These are phyloP conservation scores for Aspergillus sojae DNA, from an alignment of 2,329 filamentous ascomycete genomes.

Conservation along the genomic window DNA sequence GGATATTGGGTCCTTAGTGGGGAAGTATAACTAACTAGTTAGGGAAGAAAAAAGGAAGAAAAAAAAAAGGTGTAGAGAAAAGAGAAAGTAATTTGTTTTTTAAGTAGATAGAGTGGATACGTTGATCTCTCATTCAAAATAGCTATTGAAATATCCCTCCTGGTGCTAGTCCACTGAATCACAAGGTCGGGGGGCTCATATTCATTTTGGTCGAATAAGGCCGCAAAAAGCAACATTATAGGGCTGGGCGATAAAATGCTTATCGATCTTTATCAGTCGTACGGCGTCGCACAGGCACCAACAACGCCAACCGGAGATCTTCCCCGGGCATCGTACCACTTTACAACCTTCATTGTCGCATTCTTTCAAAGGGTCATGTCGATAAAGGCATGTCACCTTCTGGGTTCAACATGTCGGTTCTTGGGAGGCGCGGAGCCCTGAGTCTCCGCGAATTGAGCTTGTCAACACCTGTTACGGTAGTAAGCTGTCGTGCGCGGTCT, in stretches of 20 bases:
- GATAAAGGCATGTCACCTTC: constrained; percentile 6
- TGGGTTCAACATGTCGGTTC: constrained; percentile 31
- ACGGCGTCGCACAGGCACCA: constrained; percentile 18
- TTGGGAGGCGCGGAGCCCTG: constrained; percentile 24
- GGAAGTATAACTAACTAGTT: neutral
- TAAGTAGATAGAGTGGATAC: neutral
- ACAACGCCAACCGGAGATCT: constrained; percentile 14
- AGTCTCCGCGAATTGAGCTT: constrained; percentile 18
- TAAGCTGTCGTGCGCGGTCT: constrained; percentile 37
- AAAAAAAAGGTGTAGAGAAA: neutral
- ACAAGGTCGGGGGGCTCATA: neutral
- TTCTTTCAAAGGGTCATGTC: constrained; percentile 15
- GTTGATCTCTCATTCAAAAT: neutral
- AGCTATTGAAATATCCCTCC: neutral
- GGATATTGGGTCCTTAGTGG: neutral
- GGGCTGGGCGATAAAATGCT: constrained; percentile 11
- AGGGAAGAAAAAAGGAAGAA: neutral
- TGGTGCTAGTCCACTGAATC: neutral
- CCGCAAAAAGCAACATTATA: neutral
- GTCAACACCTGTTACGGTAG: constrained; percentile 9
- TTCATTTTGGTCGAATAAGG: neutral
- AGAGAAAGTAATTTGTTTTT: neutral
- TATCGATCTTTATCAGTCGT: constrained; percentile 24
- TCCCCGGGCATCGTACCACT: constrained; percentile 23
- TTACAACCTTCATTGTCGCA: neutral